Base-by-base conservation (phyloP, 2,329 filamentous ascomycete genomes). In the Xylariaceae sp. region DNA sequence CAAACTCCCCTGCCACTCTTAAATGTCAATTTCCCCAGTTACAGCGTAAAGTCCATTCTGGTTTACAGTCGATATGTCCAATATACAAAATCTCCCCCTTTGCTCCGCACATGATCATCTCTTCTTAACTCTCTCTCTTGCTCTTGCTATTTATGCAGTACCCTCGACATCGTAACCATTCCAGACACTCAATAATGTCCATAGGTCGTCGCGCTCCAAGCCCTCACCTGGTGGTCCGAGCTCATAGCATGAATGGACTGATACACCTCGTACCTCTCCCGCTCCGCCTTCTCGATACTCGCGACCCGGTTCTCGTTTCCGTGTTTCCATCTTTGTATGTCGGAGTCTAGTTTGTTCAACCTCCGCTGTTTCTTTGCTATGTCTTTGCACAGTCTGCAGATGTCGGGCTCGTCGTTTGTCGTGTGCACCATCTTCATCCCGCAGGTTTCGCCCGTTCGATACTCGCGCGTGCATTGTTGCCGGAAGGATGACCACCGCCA, bases 401-500 rank as follows among this genome's bases (percentile, higher is more conserved):
- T 82, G 50, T 82, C 81, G 41, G 70, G 63, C 48, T 87, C 78
- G 53, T 77, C 76, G 58, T 83, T 78, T 22, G 89, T 92, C 62
- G 83, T 76, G 76, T 88, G 91, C 67, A 96, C 86, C 59, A 96
- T 82, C 75, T 90, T 96, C 75, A 96, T 87, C 56, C 93, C 93
- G 74, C 93, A 97, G 36, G 93, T 97, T 78, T 97, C 93, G 65
- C 93, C 93, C 61, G 89, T 96, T 60, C 93, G 89, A 75, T 96
- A 95, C 71, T 97, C 93, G 73, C 90, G 91, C 72, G 88, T 87
- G 80, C 93, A 97, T 70, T 96, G 92, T 72, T 92, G 83, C 60
- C 89, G 86, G 77, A 97, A 97, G 75, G 87, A 88, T 60, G 90
- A 89, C 92, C 92, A 97, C 73, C 91, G 90, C 87, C 88, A 96